Evolutionary conservation across 2,329 filamentous ascomycete genomes (phyloP), one percentile per base, ranked within the genome.

Genomic region (Alternaria incomplexa): DNA sequence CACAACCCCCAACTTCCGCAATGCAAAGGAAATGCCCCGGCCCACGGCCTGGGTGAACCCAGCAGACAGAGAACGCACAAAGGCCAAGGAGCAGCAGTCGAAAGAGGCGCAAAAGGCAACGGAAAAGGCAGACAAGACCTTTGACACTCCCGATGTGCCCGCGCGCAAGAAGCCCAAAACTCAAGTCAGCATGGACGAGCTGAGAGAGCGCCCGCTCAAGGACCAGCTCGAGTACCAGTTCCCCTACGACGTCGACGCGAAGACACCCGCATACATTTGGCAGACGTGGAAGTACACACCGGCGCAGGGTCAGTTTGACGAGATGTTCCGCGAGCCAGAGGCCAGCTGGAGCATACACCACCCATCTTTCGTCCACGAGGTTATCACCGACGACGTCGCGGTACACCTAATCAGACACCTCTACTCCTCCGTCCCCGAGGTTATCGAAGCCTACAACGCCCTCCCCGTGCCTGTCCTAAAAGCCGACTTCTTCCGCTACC

Each of bases 251-350:
- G 86, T 95, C 66, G 89, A 93, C 75, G 81, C 85, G 71, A 97
- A 95, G 80, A 98, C 98, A 80, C 96, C 96, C 4, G 94, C 93
- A 60, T 98, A 97, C 84, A 96, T 99, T 77, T 99, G 96, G 96
- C 96, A 99, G 85, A 99, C 96, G 13, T 99, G 96, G 96, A 97
- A 96, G 80, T 90, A 89, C 75, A 92, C 89, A 1, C 94, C 95
- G 0, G 87, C 90, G 2, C 91, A 93, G 22, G 85, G 88, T 54
- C 86, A 92, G 65, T 99, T 99, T 77, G 82, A 81, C 11, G 88
- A 90, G 65, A 82, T 85, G 20, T 94, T 97, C 77, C 90, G 94
- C 65, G 89, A 91, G 50, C 87, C 93, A 63, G 96, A 98, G 82
- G 92, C 93, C 13, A 93, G 91, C 65, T 99, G 96, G 96, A 91